Base-by-base conservation (phyloP, 768 basidiomycete species). In the Podaxis sp. region DNA sequence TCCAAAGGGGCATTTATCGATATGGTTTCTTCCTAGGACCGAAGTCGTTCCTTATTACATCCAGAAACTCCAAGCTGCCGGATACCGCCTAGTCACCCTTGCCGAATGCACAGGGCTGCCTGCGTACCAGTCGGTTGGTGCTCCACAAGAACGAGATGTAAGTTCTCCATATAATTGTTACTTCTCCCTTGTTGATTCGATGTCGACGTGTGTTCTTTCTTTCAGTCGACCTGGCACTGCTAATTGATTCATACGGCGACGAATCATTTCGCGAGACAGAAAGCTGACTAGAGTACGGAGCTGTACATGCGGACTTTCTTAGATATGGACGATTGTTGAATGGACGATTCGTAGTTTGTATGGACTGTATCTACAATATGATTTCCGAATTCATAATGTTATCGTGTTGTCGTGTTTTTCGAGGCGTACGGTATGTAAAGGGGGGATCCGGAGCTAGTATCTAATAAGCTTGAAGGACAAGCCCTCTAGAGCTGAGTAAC, bases 1-100 rank as follows among this genome's bases (percentile, higher is more conserved):
- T 24, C 12, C 55, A n/a, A 29, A 27, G 61, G 9, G 7, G 27
- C 37, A 4, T 17, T 59, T 22, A 51, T 13, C 25, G 22, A 19
- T 40, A 17, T 51, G 13, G 13, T 51, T 8, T 54, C 47, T 9
- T 54, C 41, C 17, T 57, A 75, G 75, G 29, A 70, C 69, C 37
- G 65, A 75, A 38, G 72, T 77, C 13, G 65, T 81, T 49, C 78
- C 79, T 0, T 75, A 77, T 62, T 79, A 74, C 9, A 78, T 82
- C 56, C 57, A 67, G 27, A 65, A 64, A 29, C 73, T 82, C 38
- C 66, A 79, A 62, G 64, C 52, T 0, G 78, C 77, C 1, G 80
- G 79, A 2, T 81, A 82, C 70, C 69, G 64, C 17, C 69, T 82
- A 13, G 81, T 81, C 15, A 77, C 75, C 4, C 61, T 82, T 4